Percentiles rank a stretch among this genome's conserved stretches.
Conservation (phyloP, 2,329 filamentous ascomycete genomes). For the Proliferodiscus dingleyae region DNA sequence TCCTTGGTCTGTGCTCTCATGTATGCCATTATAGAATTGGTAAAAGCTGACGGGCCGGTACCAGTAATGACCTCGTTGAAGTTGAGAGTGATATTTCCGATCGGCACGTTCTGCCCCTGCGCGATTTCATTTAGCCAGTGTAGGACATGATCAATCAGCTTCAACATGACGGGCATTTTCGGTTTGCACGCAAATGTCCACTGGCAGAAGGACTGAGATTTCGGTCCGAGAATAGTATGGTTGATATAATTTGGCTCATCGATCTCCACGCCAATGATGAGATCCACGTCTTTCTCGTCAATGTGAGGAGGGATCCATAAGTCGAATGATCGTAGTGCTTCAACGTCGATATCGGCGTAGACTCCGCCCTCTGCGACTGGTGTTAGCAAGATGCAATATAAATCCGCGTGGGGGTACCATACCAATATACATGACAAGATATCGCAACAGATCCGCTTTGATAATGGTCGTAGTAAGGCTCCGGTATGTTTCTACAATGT, state of each 20-base stretch:
- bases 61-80: slow-evolving; percentile 70
- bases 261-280: slow-evolving; percentile 67
- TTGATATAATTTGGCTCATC: slow-evolving; percentile 62
- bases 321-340: slow-evolving; percentile 47
- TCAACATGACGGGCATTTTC: slow-evolving; percentile 61
- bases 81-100: slow-evolving; percentile 59
- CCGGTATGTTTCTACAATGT: slow-evolving; percentile 59
- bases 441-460: slow-evolving; percentile 61
- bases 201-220: slow-evolving; percentile 67
- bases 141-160: slow-evolving; percentile 64
- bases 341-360: slow-evolving; percentile 57
- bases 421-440: slow-evolving; percentile 63
- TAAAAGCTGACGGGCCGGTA: slow-evolving; percentile 69
- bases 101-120: slow-evolving; percentile 50
- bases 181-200: slow-evolving; percentile 73
- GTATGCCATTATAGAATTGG: slow-evolving; percentile 56
- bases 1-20: slow-evolving; percentile 49
- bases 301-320: slow-evolving; percentile 61
- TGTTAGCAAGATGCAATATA: too few relatives aligned
- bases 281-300: slow-evolving; percentile 58
- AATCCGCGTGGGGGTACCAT: too few relatives aligned
- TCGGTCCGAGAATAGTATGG: slow-evolving; percentile 62
- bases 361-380: slow-evolving; percentile 40
- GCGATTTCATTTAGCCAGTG: slow-evolving; percentile 58
- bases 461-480: slow-evolving; percentile 59